Evolutionary conservation across 2,329 filamentous ascomycete genomes (phyloP), one percentile per base, ranked within the genome.

Genomic region (Fusarium algeriense): DNA sequence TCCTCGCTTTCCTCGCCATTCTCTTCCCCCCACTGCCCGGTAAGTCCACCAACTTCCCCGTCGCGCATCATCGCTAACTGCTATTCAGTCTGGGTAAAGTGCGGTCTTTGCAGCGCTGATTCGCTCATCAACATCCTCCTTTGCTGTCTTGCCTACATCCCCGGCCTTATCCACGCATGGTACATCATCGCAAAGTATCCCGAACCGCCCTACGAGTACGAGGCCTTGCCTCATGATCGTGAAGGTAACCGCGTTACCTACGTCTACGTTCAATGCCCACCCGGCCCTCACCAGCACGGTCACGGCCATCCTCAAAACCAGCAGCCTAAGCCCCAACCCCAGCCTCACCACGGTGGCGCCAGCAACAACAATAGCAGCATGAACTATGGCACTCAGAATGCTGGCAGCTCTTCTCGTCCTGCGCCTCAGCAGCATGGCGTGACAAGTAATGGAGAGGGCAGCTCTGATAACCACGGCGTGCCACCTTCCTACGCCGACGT

Each of bases 141-240:
- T 77, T 96, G 92, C 82, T 80, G 89, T 58, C 89, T 95, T 26
- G 93, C 91, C 76, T 94, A 87, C 78, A 82, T 98, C 66, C 95
- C 95, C 23, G 95, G 95, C 67, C 91, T 98, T 53, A 85, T 99
- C 5, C 96, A 99, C 84, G 90, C 95, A 70, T 98, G 96, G 95
- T 99, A 98, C 87, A 97, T 98, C 82, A 98, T 99, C 82, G 89
- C 93, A 77, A 92, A 93, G 79, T 93, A 92, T 81, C 96, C 96
- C 64, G 95, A 98, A 67, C 74, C 88, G 43, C 86, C 91, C 64
- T 88, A 88, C 80, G 89, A 92, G 70, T 94, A 96, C 82, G 89
- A 93, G 74, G 83, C 85, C 54, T 80, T 92, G 43, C 82, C 88
- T 8, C 88, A 90, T 57, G 87, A 89, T 76, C 75, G 79, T 75